Conservation (phyloP, 495 filamentous ascomycete species). For the Neurospora tetraspora region DNA sequence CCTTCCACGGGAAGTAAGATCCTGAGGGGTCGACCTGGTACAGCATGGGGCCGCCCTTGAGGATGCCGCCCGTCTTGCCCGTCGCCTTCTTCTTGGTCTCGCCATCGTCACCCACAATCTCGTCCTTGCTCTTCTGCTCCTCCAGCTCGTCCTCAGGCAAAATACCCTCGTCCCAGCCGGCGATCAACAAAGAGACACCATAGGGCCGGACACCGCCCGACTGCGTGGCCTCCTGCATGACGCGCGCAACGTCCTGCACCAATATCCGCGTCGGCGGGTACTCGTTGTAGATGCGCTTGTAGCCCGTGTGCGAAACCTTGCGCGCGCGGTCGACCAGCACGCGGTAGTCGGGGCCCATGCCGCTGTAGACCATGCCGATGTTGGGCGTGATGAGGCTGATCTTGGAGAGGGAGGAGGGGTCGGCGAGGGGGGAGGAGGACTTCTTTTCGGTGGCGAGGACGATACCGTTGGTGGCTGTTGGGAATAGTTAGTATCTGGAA, state of each 20-base stretch:
- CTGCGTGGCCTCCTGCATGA: slow-evolving; percentile 98
- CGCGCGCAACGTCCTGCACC: slow-evolving; percentile 93
- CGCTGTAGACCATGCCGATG: slow-evolving; percentile 99
- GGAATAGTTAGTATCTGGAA: background rate
- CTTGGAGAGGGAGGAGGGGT: slow-evolving; percentile 89
- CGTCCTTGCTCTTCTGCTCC: slow-evolving; percentile 32
- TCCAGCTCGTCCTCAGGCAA: slow-evolving; percentile 64
- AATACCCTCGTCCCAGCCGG: slow-evolving; percentile 96
- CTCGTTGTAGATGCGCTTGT: slow-evolving; percentile 99
- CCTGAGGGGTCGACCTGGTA: slow-evolving; percentile 98
- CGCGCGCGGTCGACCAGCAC: slow-evolving; percentile 95
- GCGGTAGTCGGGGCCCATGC: slow-evolving; percentile 98
- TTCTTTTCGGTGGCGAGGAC: slow-evolving; percentile 99
- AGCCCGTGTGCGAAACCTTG: slow-evolving; percentile 97
- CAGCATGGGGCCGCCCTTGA: slow-evolving; percentile 91
- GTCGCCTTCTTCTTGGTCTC: slow-evolving; percentile 56
- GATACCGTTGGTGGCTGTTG: slow-evolving; percentile 88
- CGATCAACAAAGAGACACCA: slow-evolving; percentile 88
- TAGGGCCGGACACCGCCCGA: slow-evolving; percentile 97
- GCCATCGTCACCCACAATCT: slow-evolving; percentile 30
- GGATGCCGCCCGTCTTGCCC: slow-evolving; percentile 83
- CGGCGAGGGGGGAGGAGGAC: slow-evolving; percentile 90
- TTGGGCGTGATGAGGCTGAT: slow-evolving; percentile 96
- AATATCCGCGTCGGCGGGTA: slow-evolving; percentile 98
- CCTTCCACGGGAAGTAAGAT: slow-evolving; percentile 98